Base-by-base conservation (phyloP, 2,329 filamentous ascomycete species). In the Beauveria rudraprayagi region DNA sequence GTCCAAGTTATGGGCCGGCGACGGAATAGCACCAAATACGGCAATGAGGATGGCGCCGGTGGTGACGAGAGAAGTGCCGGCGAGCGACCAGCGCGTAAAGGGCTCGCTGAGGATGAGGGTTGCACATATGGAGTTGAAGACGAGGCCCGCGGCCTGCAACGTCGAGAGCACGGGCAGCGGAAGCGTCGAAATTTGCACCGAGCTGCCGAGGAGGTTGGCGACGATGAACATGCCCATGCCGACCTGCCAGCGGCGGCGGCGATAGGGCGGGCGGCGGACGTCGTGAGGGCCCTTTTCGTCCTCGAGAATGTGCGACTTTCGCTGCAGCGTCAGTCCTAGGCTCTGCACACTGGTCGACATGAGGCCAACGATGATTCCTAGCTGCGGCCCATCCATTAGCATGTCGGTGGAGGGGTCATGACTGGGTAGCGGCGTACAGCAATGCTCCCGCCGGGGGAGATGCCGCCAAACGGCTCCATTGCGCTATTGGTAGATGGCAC, bases 51-150 rank as follows among this genome's bases (percentile, higher is more conserved):
- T 79, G n/a, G 94, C 94, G 59, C 94, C 94, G 24, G 80, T 80
- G 65, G 91, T 93, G 47, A 97, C 94, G 55, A 99, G 83, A 57
- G 94, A 69, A 1, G 94, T 99, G 43, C 94, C 94, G 69, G 90
- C 84, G 43, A 96, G 81, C n/a, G 93, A 97, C 83, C 92, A 95
- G 72, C 84, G 85, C 57, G 94, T 97, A 75, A 97, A 99, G 5
- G 92, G 91, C 75, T 99, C 93, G 70, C 89, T 88, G 53, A 99
- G 83, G 69, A 97, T 91, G 61, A 97, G 78, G 50, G 92, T 95
- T 64, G 94, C 94, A 80, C 95, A 96, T 74, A 97, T 91, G 61
- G 93, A 96, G 79, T 99, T 99, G 81, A 99, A 99, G 64, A 99
- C 94, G 60, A 99, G 82, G 50, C 94, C 94, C 3, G 93, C 96